Evolutionary conservation across 129 eudicot species (phyloP).

Genomic region (Erigeron canadensis): DNA sequence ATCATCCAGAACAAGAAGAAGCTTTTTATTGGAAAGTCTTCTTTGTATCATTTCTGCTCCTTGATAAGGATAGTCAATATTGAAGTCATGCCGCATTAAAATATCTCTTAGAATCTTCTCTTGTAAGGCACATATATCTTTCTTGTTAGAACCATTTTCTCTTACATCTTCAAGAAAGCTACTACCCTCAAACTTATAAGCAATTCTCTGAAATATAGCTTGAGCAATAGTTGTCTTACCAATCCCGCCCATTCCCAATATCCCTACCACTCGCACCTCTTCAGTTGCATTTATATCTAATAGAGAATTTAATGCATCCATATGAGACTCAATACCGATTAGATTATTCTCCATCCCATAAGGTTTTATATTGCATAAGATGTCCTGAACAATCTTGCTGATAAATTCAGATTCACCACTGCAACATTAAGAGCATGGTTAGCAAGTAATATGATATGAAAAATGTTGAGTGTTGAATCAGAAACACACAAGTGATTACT

Average conservation of each 20-base stretch:
- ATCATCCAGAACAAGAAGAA: slow-evolving; percentile 31
- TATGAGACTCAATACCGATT: slow-evolving; percentile 14
- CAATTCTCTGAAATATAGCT: no score
- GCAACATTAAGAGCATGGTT: background rate
- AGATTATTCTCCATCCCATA: background rate
- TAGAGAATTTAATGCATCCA: no score
- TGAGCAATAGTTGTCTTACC: no score
- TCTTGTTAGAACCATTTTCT: background rate
- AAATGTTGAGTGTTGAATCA: no score
- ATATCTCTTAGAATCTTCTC: slow-evolving; percentile 10
- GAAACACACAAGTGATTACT: no score
- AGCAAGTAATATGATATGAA: background rate
- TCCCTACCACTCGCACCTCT: slow-evolving; percentile 11
- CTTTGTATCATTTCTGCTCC: background rate
- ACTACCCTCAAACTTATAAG: no score
- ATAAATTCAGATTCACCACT: slow-evolving; percentile 10
- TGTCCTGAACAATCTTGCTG: slow-evolving; percentile 6
- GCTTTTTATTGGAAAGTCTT: slow-evolving; percentile 18
- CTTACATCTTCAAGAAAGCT: slow-evolving; percentile 3
- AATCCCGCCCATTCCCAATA: slow-evolving; percentile 20
- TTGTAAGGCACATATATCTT: slow-evolving; percentile 17
- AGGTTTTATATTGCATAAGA: background rate
- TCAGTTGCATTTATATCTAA: background rate
- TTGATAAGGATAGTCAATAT: background rate
- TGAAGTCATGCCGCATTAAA: background rate